A percentile compares a stretch with the other conserved stretches of the same genome.
Evolutionary conservation across 2,329 filamentous ascomycete genomes (phyloP).

Genomic region (Botrytis paeoniae): DNA sequence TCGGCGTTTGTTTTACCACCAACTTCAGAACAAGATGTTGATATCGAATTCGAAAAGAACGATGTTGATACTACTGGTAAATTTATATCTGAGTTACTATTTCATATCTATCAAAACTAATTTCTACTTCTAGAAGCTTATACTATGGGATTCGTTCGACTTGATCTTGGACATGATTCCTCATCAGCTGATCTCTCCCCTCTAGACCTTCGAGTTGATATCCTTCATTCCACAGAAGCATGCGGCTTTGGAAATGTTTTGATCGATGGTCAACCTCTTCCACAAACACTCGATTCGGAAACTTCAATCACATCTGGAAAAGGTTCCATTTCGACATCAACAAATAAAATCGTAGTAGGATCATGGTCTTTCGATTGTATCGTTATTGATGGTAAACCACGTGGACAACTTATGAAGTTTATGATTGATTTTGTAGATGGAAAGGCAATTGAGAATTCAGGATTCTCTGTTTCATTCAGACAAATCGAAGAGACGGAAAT

Average conservation of each 20-base stretch:
- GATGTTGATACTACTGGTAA: not conserved
- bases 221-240: slow-evolving; percentile 45
- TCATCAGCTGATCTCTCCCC: slow-evolving; percentile 28
- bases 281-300: slow-evolving; percentile 36
- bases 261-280: slow-evolving; percentile 46
- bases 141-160: slow-evolving; percentile 24
- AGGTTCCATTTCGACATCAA: slow-evolving; percentile 42
- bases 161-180: slow-evolving; percentile 25
- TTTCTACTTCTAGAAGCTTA: slow-evolving; percentile 19
- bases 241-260: slow-evolving; percentile 49
- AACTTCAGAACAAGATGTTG: not conserved
- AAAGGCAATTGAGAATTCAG: slow-evolving; percentile 40
- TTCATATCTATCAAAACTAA: not conserved
- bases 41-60: not conserved
- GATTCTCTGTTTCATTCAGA: slow-evolving; percentile 47
- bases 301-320: slow-evolving; percentile 36
- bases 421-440: slow-evolving; percentile 45
- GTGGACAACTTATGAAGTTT: slow-evolving; percentile 47
- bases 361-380: slow-evolving; percentile 50
- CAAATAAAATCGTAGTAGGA: slow-evolving; percentile 43
- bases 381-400: slow-evolving; percentile 40
- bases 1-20: slow-evolving; percentile 30
- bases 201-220: slow-evolving; percentile 42
- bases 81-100: not conserved
- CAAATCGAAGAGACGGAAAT: slow-evolving; percentile 45